Evolutionary conservation across 2,329 filamentous ascomycete species (phyloP).

Genomic region (Alternaria sp.): DNA sequence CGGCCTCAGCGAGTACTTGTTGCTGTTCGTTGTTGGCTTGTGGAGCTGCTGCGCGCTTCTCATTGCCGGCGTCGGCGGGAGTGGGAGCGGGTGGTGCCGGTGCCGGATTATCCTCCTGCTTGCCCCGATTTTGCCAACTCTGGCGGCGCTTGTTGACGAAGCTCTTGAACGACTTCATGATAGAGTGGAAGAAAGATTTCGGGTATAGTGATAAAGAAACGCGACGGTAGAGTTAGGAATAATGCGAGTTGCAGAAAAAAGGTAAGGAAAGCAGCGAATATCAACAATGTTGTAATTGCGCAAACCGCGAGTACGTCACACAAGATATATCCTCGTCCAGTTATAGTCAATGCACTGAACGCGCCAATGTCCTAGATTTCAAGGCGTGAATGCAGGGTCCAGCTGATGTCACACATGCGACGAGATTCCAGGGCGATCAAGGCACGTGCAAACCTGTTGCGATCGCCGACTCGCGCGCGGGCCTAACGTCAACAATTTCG

Average conservation of each 20-base stretch:
- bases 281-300: background rate
- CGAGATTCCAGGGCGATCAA: conserved; percentile 6
- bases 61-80: conserved; percentile 6
- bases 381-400: conserved; percentile 28
- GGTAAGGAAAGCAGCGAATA: background rate
- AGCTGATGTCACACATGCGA: conserved; percentile 43
- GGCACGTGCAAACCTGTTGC: conserved; percentile 23
- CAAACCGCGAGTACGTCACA: conserved; percentile 6
- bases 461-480: conserved; percentile 19
- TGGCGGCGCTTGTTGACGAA: conserved; percentile 34
- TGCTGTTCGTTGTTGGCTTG: conserved; percentile 25
- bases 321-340: conserved; percentile 11
- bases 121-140: conserved; percentile 17
- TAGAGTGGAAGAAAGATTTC: conserved; percentile 1
- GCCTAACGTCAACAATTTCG: conserved; percentile 18
- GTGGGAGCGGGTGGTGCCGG: background rate
- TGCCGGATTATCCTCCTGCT: conserved; percentile 1
- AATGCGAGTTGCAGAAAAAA: background rate
- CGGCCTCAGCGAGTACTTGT: conserved; percentile 31
- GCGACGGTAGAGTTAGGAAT: background rate
- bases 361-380: conserved; percentile 11
- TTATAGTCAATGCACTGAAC: conserved; percentile 23
- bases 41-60: conserved; percentile 16
- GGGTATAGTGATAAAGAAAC: background rate
- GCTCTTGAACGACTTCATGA: conserved; percentile 34